Percentiles rank a stretch among this genome's conserved stretches.
Evolutionary conservation across 2,329 filamentous ascomycete genomes (phyloP).

Genomic region (Colletotrichum sp.): DNA sequence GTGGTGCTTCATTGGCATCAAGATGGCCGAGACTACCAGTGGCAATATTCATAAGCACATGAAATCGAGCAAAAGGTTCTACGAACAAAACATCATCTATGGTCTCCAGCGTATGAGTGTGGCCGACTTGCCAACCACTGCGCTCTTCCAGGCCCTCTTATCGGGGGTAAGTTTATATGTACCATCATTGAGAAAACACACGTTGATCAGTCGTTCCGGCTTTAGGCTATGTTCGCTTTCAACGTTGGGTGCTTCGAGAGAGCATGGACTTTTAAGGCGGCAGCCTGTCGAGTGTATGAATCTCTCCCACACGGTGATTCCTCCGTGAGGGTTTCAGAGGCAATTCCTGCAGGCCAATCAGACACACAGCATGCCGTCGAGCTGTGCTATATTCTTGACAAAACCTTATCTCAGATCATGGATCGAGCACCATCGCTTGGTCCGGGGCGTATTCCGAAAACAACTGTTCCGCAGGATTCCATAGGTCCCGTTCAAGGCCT

Average conservation of each 20-base stretch:
- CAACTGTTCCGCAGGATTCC: no score
- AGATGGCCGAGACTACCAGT: background rate
- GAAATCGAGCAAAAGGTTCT: background rate
- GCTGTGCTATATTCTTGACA: background rate
- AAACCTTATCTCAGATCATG: background rate
- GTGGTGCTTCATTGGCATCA: background rate
- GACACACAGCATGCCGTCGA: background rate
- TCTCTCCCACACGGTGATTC: background rate
- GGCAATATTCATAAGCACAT: background rate
- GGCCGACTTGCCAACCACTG: background rate
- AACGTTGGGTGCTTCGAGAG: background rate
- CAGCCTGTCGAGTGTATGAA: background rate
- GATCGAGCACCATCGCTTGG: background rate
- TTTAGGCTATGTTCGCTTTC: background rate
- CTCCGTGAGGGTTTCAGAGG: fast-evolving
- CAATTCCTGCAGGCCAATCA: background rate
- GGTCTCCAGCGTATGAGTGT: background rate
- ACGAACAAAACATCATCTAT: background rate
- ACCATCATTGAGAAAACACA: background rate
- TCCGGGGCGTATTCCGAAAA: no score
- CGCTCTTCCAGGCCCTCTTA: background rate
- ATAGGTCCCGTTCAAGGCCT: no score
- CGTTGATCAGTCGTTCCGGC: background rate
- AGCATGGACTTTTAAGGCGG: background rate
- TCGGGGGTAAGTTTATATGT: background rate